Percentiles rank a stretch among this genome's conserved stretches.
Conservation (phyloP, 345 rosid genomes). For the Noccaea bulbosa region DNA sequence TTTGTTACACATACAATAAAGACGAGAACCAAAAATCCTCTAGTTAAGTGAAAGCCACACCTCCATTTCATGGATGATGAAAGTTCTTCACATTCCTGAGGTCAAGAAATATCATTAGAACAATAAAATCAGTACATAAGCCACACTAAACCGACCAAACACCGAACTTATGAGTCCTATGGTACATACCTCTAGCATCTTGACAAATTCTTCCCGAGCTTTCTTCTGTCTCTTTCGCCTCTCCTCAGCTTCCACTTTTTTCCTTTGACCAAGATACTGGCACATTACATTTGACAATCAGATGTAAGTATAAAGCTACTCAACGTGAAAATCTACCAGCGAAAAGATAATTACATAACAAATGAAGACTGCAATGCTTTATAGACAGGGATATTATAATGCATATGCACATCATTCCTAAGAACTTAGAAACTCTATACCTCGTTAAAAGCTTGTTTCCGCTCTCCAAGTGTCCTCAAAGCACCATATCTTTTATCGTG, state of each 20-base stretch:
- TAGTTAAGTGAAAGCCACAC: conserved; percentile 46
- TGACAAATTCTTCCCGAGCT: conserved; percentile 86
- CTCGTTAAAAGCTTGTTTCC: conserved; percentile 99
- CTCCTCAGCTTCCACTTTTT: conserved; percentile 94
- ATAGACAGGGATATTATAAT: not conserved
- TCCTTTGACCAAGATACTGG: conserved; percentile 97
- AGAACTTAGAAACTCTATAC: conserved; percentile 48
- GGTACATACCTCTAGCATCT: conserved; percentile 89
- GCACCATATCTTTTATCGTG: conserved; percentile 92
- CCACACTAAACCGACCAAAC: conserved; percentile 14
- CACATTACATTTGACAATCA: conserved; percentile 28
- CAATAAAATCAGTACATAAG: conserved; percentile 29
- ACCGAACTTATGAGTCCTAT: conserved; percentile 14
- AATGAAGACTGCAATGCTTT: not conserved
- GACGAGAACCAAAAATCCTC: conserved; percentile 18
- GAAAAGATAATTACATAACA: conserved; percentile 18
- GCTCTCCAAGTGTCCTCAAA: conserved; percentile 89
- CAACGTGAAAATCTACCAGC: conserved; percentile 17
- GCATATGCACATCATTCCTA: conserved; percentile 10
- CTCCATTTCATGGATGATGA: conserved; percentile 93
- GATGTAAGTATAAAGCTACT: conserved; percentile 25
- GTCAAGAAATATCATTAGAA: conserved; percentile 39
- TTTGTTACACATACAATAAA: conserved; percentile 15
- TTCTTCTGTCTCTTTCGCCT: conserved; percentile 92
- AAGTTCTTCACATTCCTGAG: conserved; percentile 85